Evolutionary conservation across 768 basidiomycete species (phyloP), one percentile per base, ranked within the genome.

Genomic region (Amanita pallidorosea): DNA sequence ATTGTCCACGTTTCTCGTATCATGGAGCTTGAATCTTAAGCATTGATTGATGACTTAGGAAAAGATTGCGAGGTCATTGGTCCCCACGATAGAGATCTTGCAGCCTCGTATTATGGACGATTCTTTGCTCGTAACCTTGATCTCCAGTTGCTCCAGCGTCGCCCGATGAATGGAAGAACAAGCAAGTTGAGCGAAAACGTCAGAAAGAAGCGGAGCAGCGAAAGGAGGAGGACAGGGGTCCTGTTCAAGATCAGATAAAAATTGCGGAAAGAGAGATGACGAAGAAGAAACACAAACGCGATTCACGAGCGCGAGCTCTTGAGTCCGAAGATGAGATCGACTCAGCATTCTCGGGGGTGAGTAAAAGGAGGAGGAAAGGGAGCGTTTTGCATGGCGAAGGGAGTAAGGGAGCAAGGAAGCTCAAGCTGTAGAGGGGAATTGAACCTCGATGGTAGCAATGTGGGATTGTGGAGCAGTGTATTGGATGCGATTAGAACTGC

Each of bases 151-250:
- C 74, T 94, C 5, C 77, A 81, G 56, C 80, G 89, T 41, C 74
- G 81, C 85, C 89, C 3, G 81, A 88, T 3, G 85, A 91, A 47
- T 99, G 95, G 95, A 80, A 81, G 56, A 76, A 74, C 42, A 60
- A 80, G 56, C 87, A 93, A 60, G 70, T 82, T 3, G 71, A 74
- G 45, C 62, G 66, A 37, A 68, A 60, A 46, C 54, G 33, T 52
- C 55, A 58, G 53, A 27, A 56, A 54, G 45, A 53, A 27, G 20
- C 7, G 22, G 42, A 46, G 5, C 43, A 9, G n/a, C 49, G 38
- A 22, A 35, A 23, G 22, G 33, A 47, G 17, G 52, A n/a, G 48
- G 36, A 47, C 29, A 54, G 7, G 12, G 42, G 13, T 25, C 15
- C 5, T 23, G 46, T 20, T 46, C 56, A 11, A 63, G 64, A 36